Base-by-base conservation (phyloP, 805 yeast genomes). In the Peterozyma toletana region DNA sequence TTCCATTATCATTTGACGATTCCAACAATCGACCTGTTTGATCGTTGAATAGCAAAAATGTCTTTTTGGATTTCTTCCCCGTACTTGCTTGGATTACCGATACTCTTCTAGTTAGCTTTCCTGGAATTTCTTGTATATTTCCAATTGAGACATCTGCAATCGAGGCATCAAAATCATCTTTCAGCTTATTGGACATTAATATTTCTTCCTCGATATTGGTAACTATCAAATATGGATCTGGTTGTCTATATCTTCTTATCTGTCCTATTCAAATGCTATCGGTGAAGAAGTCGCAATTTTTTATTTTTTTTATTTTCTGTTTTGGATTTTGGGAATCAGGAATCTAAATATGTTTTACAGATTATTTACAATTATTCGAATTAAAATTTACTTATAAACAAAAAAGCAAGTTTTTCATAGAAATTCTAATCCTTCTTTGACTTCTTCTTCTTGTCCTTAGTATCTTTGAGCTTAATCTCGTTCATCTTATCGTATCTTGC, bases 401-500 rank as follows among this genome's bases (percentile, higher is more conserved):
- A 5, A 21, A 21, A 21, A 21, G 7, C 27, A 21, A 21, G 4
- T 21, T 7, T 7, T 21, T 21, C 7, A 21, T 21, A 21, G 27
- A 21, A 21, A 21, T 7, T 21, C 7, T 7, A 21, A 21, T 21
- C 27, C 7, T 21, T 21, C 27, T 21, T 21, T 21, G 27, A 4
- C 27, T 21, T 21, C 27, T 21, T 21, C 27, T 21, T 21, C 27
- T 21, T 21, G 27, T 21, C 27, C 27, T 21, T 21, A 7, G 27
- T 5, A 21, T 21, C 27, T 7, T 21, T 21, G 27, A 21, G 43
- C 37, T 44, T 43, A 34, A 62, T 47, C 47, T 67, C 69, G 30
- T 62, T 66, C 60, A 63, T 62, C 44, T 68, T 68, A 33, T 71
- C 71, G 33, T 73, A 66, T 52, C 76, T 68, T 40, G 67, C 69